Base-by-base conservation (phyloP, 805 yeast species). In the Suhomyces vadensis region DNA sequence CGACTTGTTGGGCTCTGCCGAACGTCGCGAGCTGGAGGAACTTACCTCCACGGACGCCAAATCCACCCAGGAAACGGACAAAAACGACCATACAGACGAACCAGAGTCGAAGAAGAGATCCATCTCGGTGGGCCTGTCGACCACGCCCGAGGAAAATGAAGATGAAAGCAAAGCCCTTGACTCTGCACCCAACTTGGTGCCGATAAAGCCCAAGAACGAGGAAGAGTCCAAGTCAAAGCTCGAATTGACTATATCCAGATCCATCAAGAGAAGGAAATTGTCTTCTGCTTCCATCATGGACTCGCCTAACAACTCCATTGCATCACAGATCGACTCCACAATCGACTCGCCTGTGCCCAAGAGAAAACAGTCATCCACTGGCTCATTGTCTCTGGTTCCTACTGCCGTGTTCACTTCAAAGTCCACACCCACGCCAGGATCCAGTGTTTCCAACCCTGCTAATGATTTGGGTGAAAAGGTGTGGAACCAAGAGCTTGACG, bases 401-500 rank as follows among this genome's bases (percentile, higher is more conserved):
- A 38, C 36, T 6, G 42, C 46, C 21, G 11, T 31, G 7, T 35
- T 31, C n/a, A 13, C 27, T 1, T 13, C 37, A 5, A 14, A 19
- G 24, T 9, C 35, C 16, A 25, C 23, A 9, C 23, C 37, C 17
- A n/a, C 40, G 10, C 36, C 36, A 4, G 14, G 35, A 13, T 21
- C 42, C 21, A 7, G 31, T 13, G 16, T 17, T 7, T 17, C 41
- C 14, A 11, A 19, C n/a, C 16, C 39, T 8, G 31, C 49, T 5
- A 16, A 37, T 39, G 48, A 48, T 17, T 4, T 40, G 20, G 39
- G 38, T 19, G 52, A 46, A 17, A 57, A 56, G 43, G 66, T 63
- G 2, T 71, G 76, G 76, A 56, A 58, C 37, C 46, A 60, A 1
- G 64, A 61, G 23, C 55, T 71, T 35, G 75, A 70, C 46, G 67